Evolutionary conservation across 2,329 filamentous ascomycete genomes (phyloP).

Genomic region (Trichoderma hamatum): DNA sequence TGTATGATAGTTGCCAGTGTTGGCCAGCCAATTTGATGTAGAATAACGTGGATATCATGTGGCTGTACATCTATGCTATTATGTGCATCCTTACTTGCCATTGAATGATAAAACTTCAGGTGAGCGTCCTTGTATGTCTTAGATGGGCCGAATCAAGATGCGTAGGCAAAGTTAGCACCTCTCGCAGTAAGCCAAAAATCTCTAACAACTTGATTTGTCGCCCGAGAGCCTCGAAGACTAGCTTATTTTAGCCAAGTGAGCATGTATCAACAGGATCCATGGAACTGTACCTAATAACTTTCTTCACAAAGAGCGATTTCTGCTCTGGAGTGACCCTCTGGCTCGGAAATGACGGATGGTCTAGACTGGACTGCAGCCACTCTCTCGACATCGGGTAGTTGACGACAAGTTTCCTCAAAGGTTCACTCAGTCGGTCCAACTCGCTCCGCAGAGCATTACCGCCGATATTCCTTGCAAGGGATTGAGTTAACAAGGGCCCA

Average conservation of each 20-base stretch:
- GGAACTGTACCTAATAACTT: slow-evolving; percentile 58
- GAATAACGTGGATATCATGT: neutral
- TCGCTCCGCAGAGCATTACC: slow-evolving; percentile 72
- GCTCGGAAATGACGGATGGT: slow-evolving; percentile 59
- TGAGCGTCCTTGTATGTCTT: neutral
- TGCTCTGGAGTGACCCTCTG: slow-evolving; percentile 61
- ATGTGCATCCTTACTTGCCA: neutral
- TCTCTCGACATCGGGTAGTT: slow-evolving; percentile 57
- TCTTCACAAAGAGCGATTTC: slow-evolving; percentile 67
- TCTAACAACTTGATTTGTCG: slow-evolving; percentile 68
- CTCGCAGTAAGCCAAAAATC: slow-evolving; percentile 75
- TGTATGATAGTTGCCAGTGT: slow-evolving; percentile 1
- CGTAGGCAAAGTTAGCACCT: slow-evolving; percentile 63
- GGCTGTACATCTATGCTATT: slow-evolving; percentile 2
- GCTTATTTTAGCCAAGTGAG: slow-evolving; percentile 1
- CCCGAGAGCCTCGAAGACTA: slow-evolving; percentile 64
- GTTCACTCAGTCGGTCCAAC: slow-evolving; percentile 70
- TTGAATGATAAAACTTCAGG: too few species aligned
- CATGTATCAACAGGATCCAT: neutral
- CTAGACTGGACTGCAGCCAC: slow-evolving; percentile 66
- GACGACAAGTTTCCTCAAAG: slow-evolving; percentile 68
- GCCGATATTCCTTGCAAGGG: slow-evolving; percentile 66
- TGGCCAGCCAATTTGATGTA: neutral
- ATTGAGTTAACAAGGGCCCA: slow-evolving; percentile 62
- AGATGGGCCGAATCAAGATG: slow-evolving; percentile 45